Percentiles rank a stretch among this genome's conserved stretches.
These are phyloP conservation scores for Metrosideros polymorpha DNA, from an alignment of 441 rosid genomes.

Conservation along the genomic window DNA sequence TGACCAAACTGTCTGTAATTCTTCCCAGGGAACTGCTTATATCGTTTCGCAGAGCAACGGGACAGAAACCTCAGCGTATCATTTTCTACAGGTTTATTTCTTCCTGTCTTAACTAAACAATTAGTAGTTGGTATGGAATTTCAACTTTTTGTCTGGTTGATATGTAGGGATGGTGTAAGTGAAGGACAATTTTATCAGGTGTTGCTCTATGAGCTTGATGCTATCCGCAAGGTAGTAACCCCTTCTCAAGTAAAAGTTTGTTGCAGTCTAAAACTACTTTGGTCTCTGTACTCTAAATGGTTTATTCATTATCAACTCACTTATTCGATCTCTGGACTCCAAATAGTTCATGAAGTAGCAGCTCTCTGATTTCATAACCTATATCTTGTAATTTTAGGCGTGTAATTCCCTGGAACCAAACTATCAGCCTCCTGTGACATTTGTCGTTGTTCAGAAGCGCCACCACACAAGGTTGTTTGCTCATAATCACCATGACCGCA, in stretches of 20 bases:
- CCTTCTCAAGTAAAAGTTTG: background rate
- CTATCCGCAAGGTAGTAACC: slow-evolving; percentile 20
- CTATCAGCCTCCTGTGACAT: slow-evolving; percentile 27
- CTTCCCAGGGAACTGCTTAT: slow-evolving; percentile 21
- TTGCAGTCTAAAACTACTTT: background rate
- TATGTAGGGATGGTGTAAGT: slow-evolving; percentile 25
- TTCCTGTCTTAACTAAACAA: background rate
- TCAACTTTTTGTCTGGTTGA: background rate
- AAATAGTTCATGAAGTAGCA: background rate
- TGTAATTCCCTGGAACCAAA: slow-evolving; percentile 17
- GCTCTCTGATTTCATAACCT: background rate
- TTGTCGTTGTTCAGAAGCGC: slow-evolving; percentile 22
- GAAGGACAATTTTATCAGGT: slow-evolving; percentile 30
- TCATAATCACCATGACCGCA: slow-evolving; percentile 12
- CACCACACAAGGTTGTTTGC: slow-evolving; percentile 24
- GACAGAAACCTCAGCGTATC: slow-evolving; percentile 23
- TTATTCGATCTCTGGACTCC: background rate
- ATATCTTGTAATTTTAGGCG: slow-evolving; percentile 3
- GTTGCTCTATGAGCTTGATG: slow-evolving; percentile 24
- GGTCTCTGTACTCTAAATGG: background rate
- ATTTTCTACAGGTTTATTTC: slow-evolving; percentile 19
- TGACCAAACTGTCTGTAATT: background rate
- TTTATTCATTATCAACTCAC: background rate
- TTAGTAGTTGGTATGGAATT: background rate
- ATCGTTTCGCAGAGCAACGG: slow-evolving; percentile 19